These are phyloP conservation scores for Melanomma pulvis-pyrius DNA, from an alignment of 495 filamentous ascomycete species.

Conservation along the genomic window DNA sequence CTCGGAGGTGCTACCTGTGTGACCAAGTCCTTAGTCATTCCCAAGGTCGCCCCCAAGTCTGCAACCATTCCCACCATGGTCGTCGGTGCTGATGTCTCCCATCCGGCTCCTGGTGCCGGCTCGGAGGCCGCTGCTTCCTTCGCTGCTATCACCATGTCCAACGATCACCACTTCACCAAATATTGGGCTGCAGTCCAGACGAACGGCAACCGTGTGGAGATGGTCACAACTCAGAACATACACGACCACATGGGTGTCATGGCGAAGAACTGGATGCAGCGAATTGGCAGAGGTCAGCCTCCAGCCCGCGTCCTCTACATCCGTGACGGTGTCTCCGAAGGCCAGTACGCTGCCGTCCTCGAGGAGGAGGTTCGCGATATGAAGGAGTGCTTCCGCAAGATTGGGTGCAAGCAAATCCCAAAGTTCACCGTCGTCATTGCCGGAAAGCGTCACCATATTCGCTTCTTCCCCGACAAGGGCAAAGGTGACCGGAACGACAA, in stretches of 20 bases:
- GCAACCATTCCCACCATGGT: constrained; percentile 61
- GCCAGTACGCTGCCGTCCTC: constrained; percentile 76
- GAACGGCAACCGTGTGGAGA: constrained; percentile 77
- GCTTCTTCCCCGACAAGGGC: constrained; percentile 76
- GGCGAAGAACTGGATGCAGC: constrained; percentile 62
- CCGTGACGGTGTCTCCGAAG: constrained; percentile 90
- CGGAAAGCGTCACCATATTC: constrained; percentile 90
- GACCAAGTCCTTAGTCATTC: constrained; percentile 41
- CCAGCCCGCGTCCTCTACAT: constrained; percentile 84
- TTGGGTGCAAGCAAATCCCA: constrained; percentile 44
- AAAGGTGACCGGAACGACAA: constrained; percentile 72
- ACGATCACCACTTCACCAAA: constrained; percentile 60
- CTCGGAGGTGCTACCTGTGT: constrained; percentile 76
- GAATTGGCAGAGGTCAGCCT: constrained; percentile 51
- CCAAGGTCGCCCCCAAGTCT: constrained; percentile 31
- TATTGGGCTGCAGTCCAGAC: constrained; percentile 77
- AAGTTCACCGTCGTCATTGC: constrained; percentile 83
- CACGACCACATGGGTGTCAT: constrained; percentile 63
- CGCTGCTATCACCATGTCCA: constrained; percentile 83
- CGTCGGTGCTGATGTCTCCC: constrained; percentile 88
- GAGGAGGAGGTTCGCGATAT: constrained; percentile 73
- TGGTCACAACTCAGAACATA: constrained; percentile 67
- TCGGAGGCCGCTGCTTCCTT: constrained; percentile 62
- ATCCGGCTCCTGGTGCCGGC: constrained; percentile 65
- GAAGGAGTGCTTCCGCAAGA: constrained; percentile 56